phyloP scores from a whole-genome alignment of 1,139 yeast species.

The Wickerhamomyces sp. region DNA sequence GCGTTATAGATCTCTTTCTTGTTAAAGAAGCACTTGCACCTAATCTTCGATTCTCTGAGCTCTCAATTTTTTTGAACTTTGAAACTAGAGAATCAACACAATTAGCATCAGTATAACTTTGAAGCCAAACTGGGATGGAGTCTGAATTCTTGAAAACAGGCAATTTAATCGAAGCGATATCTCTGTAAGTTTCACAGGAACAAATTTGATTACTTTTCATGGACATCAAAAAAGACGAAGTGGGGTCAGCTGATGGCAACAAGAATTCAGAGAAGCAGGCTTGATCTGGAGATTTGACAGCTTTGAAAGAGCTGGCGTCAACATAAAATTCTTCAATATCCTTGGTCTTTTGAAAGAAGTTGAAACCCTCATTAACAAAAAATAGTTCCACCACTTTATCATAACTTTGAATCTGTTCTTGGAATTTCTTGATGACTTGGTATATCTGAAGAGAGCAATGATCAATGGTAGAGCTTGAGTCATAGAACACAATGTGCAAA shows the following conservation, averaged over 20 bases:
- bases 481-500: slow-evolving; percentile 47
- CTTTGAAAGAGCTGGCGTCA: slow-evolving; percentile 12
- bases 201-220: slow-evolving; percentile 15
- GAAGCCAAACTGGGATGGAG: slow-evolving; percentile 46
- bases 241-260: slow-evolving; percentile 22
- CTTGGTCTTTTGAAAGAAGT: slow-evolving; percentile 10
- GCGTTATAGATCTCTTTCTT: slow-evolving; percentile 23
- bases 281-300: slow-evolving; percentile 6
- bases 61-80: slow-evolving; percentile 45
- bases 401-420: slow-evolving; percentile 22
- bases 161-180: slow-evolving; percentile 6
- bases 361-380: slow-evolving; percentile 38
- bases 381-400: slow-evolving; percentile 27
- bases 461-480: slow-evolving; percentile 25
- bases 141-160: slow-evolving; percentile 22
- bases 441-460: slow-evolving; percentile 35
- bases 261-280: slow-evolving; percentile 16
- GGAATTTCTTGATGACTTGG: slow-evolving; percentile 41
- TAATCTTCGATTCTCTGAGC: slow-evolving; percentile 44
- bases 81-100: slow-evolving; percentile 33
- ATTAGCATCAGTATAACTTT: slow-evolving; percentile 29
- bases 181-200: slow-evolving; percentile 1
- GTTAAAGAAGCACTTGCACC: slow-evolving; percentile 30
- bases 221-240: slow-evolving; percentile 18
- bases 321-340: slow-evolving; percentile 2